These are phyloP conservation scores for Suhomyces kunorum DNA, from an alignment of 1,139 yeast species.

Conservation along the genomic window DNA sequence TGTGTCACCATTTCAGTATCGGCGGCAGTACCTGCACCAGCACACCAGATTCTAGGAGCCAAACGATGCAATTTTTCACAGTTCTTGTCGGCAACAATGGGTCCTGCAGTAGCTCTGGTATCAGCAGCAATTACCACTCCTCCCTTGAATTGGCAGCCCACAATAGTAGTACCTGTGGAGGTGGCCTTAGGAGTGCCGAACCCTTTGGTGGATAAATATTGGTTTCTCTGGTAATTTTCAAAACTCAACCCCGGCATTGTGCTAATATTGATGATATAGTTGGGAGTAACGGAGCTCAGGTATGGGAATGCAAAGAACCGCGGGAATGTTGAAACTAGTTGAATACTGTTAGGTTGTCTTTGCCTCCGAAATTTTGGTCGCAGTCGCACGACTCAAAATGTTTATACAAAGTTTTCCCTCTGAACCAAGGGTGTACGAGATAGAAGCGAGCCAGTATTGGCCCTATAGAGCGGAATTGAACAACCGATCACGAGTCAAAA, in stretches of 20 bases:
- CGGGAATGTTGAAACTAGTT: background rate
- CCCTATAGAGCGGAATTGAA: background rate
- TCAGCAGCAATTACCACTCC: slow-evolving; percentile 99
- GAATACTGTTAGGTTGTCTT: slow-evolving; percentile 7
- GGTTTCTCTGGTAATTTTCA: slow-evolving; percentile 90
- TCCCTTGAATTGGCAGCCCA: slow-evolving; percentile 86
- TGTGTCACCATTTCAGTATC: slow-evolving; percentile 97
- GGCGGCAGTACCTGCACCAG: slow-evolving; percentile 99
- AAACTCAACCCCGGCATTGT: slow-evolving; percentile 87
- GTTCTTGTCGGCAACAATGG: slow-evolving; percentile 95
- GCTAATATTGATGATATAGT: background rate
- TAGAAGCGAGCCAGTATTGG: background rate
- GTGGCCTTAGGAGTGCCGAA: slow-evolving; percentile 82
- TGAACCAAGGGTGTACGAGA: background rate
- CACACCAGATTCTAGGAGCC: slow-evolving; percentile 97
- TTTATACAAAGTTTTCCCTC: background rate
- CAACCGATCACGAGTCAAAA: too few relatives aligned
- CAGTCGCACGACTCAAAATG: slow-evolving; percentile 13
- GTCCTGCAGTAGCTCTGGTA: slow-evolving; percentile 96
- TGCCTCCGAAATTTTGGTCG: slow-evolving; percentile 16
- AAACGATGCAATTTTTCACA: slow-evolving; percentile 94
- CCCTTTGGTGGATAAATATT: slow-evolving; percentile 68
- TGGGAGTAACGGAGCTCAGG: background rate
- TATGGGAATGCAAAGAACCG: background rate
- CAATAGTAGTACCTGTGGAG: slow-evolving; percentile 97